A percentile compares a stretch with the other conserved stretches of the same genome.
phyloP scores from a whole-genome alignment of 495 filamentous ascomycete species.

The Xylaria castorea region DNA sequence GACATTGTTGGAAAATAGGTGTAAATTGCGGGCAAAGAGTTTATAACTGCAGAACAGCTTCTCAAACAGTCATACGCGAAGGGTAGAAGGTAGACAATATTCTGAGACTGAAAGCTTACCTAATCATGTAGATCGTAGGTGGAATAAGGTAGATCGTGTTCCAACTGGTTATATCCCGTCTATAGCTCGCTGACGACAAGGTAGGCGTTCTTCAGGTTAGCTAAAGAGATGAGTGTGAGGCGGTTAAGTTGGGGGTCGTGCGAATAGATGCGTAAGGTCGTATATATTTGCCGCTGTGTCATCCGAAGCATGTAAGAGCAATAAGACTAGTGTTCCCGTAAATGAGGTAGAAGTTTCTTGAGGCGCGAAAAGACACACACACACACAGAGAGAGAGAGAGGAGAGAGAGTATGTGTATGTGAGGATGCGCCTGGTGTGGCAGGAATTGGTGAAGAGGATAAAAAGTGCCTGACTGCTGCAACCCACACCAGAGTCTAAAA shows the following conservation, averaged over 20 bases:
- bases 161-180: not conserved
- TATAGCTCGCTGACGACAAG: not conserved
- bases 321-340: not conserved
- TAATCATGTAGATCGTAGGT: not conserved
- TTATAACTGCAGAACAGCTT: not conserved
- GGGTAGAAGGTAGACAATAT: not conserved
- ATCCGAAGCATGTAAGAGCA: not conserved
- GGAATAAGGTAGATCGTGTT: not conserved
- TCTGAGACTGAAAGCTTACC: not conserved
- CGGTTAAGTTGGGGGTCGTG: not conserved
- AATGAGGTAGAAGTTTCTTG: not conserved
- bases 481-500: not conserved
- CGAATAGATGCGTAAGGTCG: not conserved
- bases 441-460: not conserved
- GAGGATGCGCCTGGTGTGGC: not conserved
- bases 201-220: not conserved
- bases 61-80: not conserved
- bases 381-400: not conserved
- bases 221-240: not conserved
- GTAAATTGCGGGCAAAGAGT: not conserved
- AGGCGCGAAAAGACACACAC: no score
- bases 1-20: not conserved
- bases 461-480: not conserved
- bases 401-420: not conserved
- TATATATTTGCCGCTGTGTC: not conserved